Base-by-base conservation (phyloP, 1,139 yeast species). In the Taiozyma sp. region DNA sequence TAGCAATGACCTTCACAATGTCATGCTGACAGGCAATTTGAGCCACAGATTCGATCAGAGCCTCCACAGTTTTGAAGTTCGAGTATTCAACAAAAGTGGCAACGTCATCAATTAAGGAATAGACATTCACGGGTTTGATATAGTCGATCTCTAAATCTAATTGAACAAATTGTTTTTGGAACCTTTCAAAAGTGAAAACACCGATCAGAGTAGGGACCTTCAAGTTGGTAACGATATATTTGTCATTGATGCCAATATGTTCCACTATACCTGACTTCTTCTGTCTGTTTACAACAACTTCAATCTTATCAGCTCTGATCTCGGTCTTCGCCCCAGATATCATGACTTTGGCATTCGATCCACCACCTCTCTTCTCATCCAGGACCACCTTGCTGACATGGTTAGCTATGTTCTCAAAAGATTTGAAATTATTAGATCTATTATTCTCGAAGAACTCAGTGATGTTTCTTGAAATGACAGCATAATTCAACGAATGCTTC, bases 51-150 rank as follows among this genome's bases (percentile, higher is more conserved):
- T 83, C 79, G 3, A 88, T 95, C 53, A 93, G 75, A 0, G 98
- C 97, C 64, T 93, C 99, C 2, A 93, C 96, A 0, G 99, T 93
- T 62, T 88, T 86, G 71, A 88, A 93, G 56, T 83, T 81, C 1
- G 96, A 80, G 19, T 67, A 67, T 61, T 88, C 96, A 10, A 89
- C 88, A 62, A 83, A 87, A 1, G 64, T 62, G 0, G 79, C 72
- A 22, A 80, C 74, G 19, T 69, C 71, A 39, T 75, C 76, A 32
- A 81, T 72, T 22, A 82, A 67, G 0, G 55, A 43, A 19, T 64
- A 66, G 51, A 63, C 58, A 39, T 64, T 56, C 3, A 67, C 50
- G 1, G 54, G 53, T 1, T 54, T 56, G 54, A 68, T 68, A 21
- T 75, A 65, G 5, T 71, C 70, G 42, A 84, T 63, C 32, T 68